phyloP scores from a whole-genome alignment of 176 grass and related monocot species.

The Avena sativa region DNA sequence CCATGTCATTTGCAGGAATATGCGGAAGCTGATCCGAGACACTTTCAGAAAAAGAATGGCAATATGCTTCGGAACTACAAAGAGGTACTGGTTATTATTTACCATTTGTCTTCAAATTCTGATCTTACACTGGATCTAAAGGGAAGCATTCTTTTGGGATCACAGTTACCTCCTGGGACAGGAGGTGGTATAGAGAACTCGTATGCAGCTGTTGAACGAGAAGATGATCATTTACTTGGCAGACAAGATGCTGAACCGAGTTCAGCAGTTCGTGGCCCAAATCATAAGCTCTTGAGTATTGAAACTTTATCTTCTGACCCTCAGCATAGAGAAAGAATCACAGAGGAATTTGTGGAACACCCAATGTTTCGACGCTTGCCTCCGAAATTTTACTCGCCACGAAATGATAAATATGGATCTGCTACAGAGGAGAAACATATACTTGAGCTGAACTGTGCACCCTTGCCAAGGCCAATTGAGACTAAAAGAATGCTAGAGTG shows the following conservation, averaged over 20 bases:
- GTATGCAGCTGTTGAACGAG: slow-evolving; percentile 36
- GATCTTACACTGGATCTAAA: slow-evolving; percentile 39
- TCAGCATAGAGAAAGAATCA: slow-evolving; percentile 39
- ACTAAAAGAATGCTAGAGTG: slow-evolving; percentile 63
- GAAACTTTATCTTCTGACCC: slow-evolving; percentile 33
- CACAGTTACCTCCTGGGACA: slow-evolving; percentile 21
- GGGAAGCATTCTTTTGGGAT: slow-evolving; percentile 12
- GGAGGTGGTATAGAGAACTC: slow-evolving; percentile 22
- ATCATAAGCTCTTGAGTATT: slow-evolving; percentile 31
- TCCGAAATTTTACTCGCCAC: slow-evolving; percentile 46
- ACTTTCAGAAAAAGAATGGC: slow-evolving; percentile 41
- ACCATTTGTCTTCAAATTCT: slow-evolving; percentile 32
- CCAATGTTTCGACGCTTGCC: slow-evolving; percentile 47
- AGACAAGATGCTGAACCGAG: slow-evolving; percentile 33
- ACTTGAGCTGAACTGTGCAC: slow-evolving; percentile 38
- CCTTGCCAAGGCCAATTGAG: slow-evolving; percentile 52
- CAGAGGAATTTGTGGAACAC: slow-evolving; percentile 35
- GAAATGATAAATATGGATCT: slow-evolving; percentile 27
- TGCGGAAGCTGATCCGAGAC: slow-evolving; percentile 48
- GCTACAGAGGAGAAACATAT: slow-evolving; percentile 30
- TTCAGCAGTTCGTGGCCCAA: slow-evolving; percentile 41
- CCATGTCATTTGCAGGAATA: slow-evolving; percentile 59
- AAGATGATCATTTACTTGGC: slow-evolving; percentile 3
- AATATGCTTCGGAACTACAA: slow-evolving; percentile 44
- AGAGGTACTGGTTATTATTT: slow-evolving; percentile 59